phyloP scores from a whole-genome alignment of 2,329 filamentous ascomycete species.

The Cordyceps tenuipes region DNA sequence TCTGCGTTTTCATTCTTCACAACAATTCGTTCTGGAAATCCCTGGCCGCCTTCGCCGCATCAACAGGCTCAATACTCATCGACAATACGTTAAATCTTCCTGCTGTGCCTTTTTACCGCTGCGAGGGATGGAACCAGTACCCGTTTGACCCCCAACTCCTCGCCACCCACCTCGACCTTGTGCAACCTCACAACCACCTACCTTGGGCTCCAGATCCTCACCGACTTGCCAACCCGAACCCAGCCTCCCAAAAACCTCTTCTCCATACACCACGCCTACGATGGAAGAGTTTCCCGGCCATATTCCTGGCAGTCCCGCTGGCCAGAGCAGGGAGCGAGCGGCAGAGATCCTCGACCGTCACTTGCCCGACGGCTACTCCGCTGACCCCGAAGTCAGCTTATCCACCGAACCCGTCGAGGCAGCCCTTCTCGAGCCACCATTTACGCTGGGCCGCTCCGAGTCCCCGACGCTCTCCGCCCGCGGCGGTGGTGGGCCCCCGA shows the following conservation, averaged over 20 bases:
- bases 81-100: background rate
- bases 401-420: conserved; percentile 15
- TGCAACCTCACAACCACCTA: background rate
- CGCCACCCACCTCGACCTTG: background rate
- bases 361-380: conserved; percentile 32
- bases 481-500: conserved; percentile 11
- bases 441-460: background rate
- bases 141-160: background rate
- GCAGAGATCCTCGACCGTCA: conserved; percentile 30
- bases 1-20: too few species aligned
- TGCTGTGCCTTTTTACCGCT: background rate
- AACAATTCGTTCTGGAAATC: background rate
- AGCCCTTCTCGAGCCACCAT: conserved; percentile 12
- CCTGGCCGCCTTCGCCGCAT: background rate
- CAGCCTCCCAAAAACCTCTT: background rate
- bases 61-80: background rate
- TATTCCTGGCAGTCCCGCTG: conserved; percentile 20
- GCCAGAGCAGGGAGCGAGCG: conserved; percentile 24
- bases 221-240: background rate
- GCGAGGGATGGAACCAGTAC: background rate
- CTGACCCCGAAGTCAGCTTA: conserved; percentile 29
- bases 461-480: conserved; percentile 13
- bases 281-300: conserved; percentile 22
- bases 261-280: background rate
- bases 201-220: background rate